phyloP scores from a whole-genome alignment of 1,139 yeast genomes.

The Pichia sp. region DNA sequence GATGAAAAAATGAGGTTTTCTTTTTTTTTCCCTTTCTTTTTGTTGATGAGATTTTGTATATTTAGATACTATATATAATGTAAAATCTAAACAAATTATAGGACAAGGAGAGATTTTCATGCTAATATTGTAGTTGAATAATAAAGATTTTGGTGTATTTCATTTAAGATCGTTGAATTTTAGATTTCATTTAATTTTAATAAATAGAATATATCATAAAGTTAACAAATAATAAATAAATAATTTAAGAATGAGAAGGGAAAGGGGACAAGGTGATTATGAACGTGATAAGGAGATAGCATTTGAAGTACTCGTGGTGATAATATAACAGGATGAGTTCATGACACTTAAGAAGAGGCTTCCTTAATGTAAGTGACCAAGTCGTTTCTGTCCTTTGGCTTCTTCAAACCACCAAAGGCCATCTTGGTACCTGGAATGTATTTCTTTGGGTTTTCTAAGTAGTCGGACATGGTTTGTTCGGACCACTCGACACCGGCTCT shows the following conservation, averaged over 20 bases:
- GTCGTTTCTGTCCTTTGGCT: conserved; percentile 98
- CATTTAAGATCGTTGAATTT: not conserved
- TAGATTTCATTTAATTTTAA: not conserved
- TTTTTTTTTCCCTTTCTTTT: not conserved
- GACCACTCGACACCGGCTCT: conserved; percentile 88
- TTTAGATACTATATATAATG: not conserved
- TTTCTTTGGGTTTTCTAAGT: conserved; percentile 99
- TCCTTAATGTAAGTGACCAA: conserved; percentile 81
- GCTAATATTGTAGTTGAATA: not conserved
- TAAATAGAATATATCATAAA: conserved; percentile 1
- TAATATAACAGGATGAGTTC: conserved; percentile 1
- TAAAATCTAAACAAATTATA: not conserved
- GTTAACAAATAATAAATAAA: conserved; percentile 3
- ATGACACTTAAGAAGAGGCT: conserved; percentile 57
- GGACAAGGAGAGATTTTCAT: not conserved
- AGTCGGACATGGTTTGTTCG: conserved; percentile 86
- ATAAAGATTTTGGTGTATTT: not conserved
- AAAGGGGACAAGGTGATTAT: not conserved
- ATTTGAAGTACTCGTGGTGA: conserved; percentile 1
- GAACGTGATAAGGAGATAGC: not conserved
- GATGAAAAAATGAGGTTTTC: not conserved
- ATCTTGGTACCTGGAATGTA: conserved; percentile 99
- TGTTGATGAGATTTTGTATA: not conserved
- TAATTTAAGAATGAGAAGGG: conserved; percentile 1
- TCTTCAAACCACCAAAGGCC: conserved; percentile 99